These are phyloP conservation scores for Boletus vinaceobasis DNA, from an alignment of 768 basidiomycete genomes.

Conservation along the genomic window DNA sequence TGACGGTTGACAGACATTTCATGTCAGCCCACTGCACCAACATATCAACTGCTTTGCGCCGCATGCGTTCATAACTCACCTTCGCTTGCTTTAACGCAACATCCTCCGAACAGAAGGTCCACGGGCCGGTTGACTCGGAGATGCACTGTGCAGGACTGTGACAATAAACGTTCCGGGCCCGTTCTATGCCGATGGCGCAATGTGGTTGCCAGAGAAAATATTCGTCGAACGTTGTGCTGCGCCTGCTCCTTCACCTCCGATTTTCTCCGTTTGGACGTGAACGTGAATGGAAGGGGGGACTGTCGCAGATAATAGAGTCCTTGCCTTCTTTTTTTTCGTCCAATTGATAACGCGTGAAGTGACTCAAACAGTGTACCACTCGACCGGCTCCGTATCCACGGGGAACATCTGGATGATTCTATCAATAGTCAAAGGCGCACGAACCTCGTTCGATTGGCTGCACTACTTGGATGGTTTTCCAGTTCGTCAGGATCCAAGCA, in stretches of 20 bases:
- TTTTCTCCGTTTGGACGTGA: neutral
- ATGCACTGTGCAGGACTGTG: neutral
- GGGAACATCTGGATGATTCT: neutral
- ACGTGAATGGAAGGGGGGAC: neutral
- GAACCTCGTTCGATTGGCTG: neutral
- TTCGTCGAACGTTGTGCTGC: too few species aligned
- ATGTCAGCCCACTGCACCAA: neutral
- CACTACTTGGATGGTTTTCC: neutral
- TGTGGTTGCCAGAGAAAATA: neutral
- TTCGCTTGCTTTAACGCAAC: too few species aligned
- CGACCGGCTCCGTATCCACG: neutral
- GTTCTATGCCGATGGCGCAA: neutral
- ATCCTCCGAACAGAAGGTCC: neutral
- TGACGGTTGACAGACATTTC: neutral
- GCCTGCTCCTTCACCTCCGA: neutral
- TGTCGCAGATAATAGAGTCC: neutral
- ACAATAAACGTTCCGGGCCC: neutral
- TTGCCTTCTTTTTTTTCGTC: neutral
- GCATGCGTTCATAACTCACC: neutral
- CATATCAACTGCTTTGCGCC: neutral
- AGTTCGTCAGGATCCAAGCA: neutral
- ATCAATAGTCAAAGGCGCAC: neutral
- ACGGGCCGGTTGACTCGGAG: neutral
- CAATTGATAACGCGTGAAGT: neutral
- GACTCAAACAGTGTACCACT: neutral